These are phyloP conservation scores for Pyrenula massariospora DNA, from an alignment of 495 filamentous ascomycete genomes.

Conservation along the genomic window DNA sequence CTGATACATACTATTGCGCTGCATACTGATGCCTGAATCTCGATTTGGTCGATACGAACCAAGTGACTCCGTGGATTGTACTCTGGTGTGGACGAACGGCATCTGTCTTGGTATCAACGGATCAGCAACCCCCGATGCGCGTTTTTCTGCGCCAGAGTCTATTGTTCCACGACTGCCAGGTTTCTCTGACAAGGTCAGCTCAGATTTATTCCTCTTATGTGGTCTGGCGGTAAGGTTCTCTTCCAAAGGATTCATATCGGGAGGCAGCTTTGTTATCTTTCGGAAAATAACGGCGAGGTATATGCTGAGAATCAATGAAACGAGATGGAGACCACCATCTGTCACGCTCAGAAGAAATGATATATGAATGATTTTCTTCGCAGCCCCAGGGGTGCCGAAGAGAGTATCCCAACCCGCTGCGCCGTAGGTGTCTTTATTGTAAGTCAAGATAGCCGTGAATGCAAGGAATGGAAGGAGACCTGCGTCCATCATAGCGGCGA, in stretches of 20 bases:
- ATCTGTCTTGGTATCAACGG: constrained; percentile 48
- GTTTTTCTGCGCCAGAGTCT: constrained; percentile 34
- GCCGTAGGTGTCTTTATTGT: constrained; percentile 26
- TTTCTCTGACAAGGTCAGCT: constrained; percentile 43
- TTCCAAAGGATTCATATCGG: constrained; percentile 88
- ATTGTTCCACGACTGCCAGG: constrained; percentile 26
- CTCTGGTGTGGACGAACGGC: constrained; percentile 66
- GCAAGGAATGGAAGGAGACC: constrained; percentile 66
- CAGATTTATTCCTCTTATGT: constrained; percentile 66
- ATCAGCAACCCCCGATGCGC: constrained; percentile 41
- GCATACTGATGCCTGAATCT: not conserved
- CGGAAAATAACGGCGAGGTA: constrained; percentile 68
- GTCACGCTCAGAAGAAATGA: constrained; percentile 52
- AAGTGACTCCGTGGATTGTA: constrained; percentile 31
- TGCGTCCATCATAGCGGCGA: constrained; percentile 60
- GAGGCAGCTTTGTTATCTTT: constrained; percentile 66
- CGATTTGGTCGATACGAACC: not conserved
- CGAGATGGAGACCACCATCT: constrained; percentile 52
- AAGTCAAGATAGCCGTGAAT: constrained; percentile 52
- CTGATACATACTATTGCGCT: constrained; percentile 16
- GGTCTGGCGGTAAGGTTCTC: constrained; percentile 71
- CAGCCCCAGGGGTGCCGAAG: constrained; percentile 33
- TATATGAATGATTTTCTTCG: constrained; percentile 42
- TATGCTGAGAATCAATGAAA: constrained; percentile 56
- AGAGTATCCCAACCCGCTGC: constrained; percentile 51